Percentiles rank a stretch among this genome's conserved stretches.
These are phyloP conservation scores for Cadophora luteo-olivacea DNA, from an alignment of 2,329 filamentous ascomycete genomes.

Conservation along the genomic window DNA sequence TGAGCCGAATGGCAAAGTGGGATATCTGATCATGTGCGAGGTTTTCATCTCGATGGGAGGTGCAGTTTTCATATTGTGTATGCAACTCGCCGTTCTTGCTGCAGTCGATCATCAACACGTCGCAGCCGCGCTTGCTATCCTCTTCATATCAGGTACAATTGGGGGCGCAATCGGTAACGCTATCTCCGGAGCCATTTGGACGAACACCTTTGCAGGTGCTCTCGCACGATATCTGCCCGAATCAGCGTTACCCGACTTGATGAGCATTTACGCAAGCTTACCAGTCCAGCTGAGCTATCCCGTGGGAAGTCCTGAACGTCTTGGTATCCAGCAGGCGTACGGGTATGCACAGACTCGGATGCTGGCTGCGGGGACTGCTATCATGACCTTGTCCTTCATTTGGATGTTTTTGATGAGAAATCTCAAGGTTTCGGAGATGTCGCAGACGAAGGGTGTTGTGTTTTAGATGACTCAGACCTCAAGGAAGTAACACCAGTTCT, in stretches of 20 bases:
- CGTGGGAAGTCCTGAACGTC: slow-evolving; percentile 53
- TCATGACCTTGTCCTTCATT: slow-evolving; percentile 18
- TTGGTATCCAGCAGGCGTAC: slow-evolving; percentile 63
- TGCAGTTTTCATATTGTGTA: slow-evolving; percentile 61
- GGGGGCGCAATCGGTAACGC: slow-evolving; percentile 65
- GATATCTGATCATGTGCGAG: slow-evolving; percentile 64
- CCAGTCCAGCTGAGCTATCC: slow-evolving; percentile 59
- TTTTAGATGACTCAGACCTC: slow-evolving; percentile 13
- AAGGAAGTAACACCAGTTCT: too few species aligned
- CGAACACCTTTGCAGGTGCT: slow-evolving; percentile 54
- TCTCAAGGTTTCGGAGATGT: slow-evolving; percentile 25
- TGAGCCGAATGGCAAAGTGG: slow-evolving; percentile 55
- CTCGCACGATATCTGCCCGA: slow-evolving; percentile 51
- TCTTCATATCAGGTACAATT: slow-evolving; percentile 58
- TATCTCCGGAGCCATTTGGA: slow-evolving; percentile 70
- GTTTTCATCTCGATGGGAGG: slow-evolving; percentile 64
- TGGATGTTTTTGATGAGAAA: slow-evolving; percentile 22
- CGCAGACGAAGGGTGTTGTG: slow-evolving; percentile 29
- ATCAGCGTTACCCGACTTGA: slow-evolving; percentile 6
- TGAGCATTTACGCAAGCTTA: slow-evolving; percentile 58
- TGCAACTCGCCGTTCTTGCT: slow-evolving; percentile 65
- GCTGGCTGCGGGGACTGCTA: slow-evolving; percentile 46
- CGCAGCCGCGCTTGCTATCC: slow-evolving; percentile 65
- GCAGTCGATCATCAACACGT: slow-evolving; percentile 65
- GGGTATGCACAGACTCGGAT: slow-evolving; percentile 53